These are phyloP conservation scores for Yamadazyma ubonensis DNA, from an alignment of 805 yeast species.

Conservation along the genomic window DNA sequence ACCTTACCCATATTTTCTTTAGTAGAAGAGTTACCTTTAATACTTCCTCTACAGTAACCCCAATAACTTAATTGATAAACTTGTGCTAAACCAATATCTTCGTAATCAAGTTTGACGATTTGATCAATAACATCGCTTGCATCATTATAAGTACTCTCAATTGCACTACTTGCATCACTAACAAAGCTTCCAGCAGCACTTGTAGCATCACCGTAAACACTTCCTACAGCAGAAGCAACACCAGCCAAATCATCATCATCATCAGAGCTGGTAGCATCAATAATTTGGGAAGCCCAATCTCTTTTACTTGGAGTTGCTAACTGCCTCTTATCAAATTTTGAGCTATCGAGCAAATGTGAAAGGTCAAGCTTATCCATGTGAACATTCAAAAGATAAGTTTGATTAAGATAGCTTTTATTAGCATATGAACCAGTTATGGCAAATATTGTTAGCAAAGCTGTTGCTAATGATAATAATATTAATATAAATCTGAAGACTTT, in stretches of 20 bases:
- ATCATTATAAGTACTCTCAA: conserved; percentile 6
- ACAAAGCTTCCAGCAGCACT: not conserved
- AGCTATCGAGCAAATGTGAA: conserved; percentile 25
- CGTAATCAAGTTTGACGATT: conserved; percentile 19
- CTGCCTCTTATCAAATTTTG: conserved; percentile 9
- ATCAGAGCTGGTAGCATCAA: conserved; percentile 12
- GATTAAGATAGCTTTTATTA: conserved; percentile 31
- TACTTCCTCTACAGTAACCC: conserved; percentile 43
- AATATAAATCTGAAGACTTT: conserved; percentile 33
- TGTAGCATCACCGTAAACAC: not conserved
- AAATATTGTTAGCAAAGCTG: conserved; percentile 31
- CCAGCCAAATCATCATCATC: not conserved
- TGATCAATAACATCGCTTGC: conserved; percentile 9
- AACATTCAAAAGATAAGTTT: conserved; percentile 35
- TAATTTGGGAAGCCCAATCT: conserved; percentile 16
- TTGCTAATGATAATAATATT: conserved; percentile 32
- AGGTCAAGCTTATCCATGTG: conserved; percentile 35
- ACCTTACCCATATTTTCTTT: not conserved
- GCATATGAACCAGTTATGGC: conserved; percentile 41
- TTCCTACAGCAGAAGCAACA: conserved; percentile 4
- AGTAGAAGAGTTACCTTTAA: conserved; percentile 8
- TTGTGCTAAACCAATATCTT: conserved; percentile 41
- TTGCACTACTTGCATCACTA: conserved; percentile 10
- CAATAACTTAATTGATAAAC: conserved; percentile 40
- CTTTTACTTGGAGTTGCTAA: conserved; percentile 8